Evolutionary conservation across 202 grass and related monocot species (phyloP).

Genomic region (Panicum hallii): DNA sequence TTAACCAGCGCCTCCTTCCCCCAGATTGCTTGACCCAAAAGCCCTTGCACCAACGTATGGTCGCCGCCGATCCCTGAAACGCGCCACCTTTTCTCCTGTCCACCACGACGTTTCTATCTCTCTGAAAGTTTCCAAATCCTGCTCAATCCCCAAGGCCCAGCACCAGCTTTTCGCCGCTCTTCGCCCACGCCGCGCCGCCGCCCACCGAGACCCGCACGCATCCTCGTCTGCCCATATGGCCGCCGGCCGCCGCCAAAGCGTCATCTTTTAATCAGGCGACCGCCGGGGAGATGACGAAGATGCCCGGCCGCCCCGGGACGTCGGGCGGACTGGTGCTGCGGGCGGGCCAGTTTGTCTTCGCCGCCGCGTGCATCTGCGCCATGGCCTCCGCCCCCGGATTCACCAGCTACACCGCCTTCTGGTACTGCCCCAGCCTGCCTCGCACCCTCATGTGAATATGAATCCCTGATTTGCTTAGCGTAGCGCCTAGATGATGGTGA

Average conservation of each 20-base stretch:
- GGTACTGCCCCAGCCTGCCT: constrained; percentile 38
- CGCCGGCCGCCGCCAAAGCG: constrained; percentile 10
- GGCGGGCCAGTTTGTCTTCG: constrained; percentile 75
- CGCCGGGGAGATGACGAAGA: constrained; percentile 53
- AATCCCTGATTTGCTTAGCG: not conserved
- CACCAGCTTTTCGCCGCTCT: constrained; percentile 41
- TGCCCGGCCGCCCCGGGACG: constrained; percentile 82
- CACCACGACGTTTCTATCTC: not conserved
- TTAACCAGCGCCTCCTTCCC: not conserved
- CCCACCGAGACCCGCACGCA: constrained; percentile 17
- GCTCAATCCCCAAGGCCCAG: not conserved
- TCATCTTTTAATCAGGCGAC: constrained; percentile 32
- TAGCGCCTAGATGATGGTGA: not conserved
- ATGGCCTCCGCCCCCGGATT: constrained; percentile 81
- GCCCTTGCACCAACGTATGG: not conserved
- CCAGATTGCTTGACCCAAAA: not conserved
- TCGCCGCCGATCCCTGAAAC: not conserved
- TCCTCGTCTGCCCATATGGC: not conserved
- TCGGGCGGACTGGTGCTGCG: constrained; percentile 80
- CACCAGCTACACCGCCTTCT: constrained; percentile 96
- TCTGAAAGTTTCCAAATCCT: constrained; percentile 13
- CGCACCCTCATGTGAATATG: not conserved
- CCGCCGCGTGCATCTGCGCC: constrained; percentile 74
- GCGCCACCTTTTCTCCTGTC: constrained; percentile 2
- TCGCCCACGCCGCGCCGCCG: constrained; percentile 22